Conservation (phyloP, 495 filamentous ascomycete genomes). For the Trichocladium antarcticum region DNA sequence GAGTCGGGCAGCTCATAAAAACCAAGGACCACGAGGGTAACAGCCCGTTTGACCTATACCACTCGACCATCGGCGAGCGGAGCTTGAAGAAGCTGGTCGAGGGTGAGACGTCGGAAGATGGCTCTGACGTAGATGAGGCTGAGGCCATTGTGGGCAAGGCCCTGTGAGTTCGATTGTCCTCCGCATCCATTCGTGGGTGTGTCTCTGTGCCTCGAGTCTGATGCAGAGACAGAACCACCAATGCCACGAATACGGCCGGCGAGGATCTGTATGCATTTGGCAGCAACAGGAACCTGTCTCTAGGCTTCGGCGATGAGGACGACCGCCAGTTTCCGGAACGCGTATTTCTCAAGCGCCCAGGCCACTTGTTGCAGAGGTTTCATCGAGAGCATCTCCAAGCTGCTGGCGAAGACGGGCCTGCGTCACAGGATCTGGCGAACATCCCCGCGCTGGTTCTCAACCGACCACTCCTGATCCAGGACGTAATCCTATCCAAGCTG, state of each 20-base stretch:
- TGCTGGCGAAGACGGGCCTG: slow-evolving; percentile 18
- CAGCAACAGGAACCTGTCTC: slow-evolving; percentile 85
- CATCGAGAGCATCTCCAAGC: slow-evolving; percentile 47
- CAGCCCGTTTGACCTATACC: slow-evolving; percentile 87
- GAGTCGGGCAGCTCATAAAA: slow-evolving; percentile 63
- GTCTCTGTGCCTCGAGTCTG: slow-evolving; percentile 1
- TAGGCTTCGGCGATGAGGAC: slow-evolving; percentile 87
- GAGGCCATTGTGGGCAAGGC: slow-evolving; percentile 15
- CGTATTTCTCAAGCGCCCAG: slow-evolving; percentile 64
- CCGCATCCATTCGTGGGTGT: background rate
- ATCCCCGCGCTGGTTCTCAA: slow-evolving; percentile 60
- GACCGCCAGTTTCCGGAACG: slow-evolving; percentile 89
- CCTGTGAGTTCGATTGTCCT: slow-evolving; percentile 11
- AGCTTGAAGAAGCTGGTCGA: slow-evolving; percentile 25
- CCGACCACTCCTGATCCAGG: slow-evolving; percentile 58
- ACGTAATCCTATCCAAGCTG: slow-evolving; percentile 78
- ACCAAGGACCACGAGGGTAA: slow-evolving; percentile 92
- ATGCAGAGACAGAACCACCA: background rate
- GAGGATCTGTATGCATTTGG: slow-evolving; percentile 90
- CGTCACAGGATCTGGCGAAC: slow-evolving; percentile 32
- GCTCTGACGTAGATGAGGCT: slow-evolving; percentile 33
- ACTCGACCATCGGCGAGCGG: slow-evolving; percentile 61
- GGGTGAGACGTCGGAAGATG: slow-evolving; percentile 25
- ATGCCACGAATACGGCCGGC: slow-evolving; percentile 29
- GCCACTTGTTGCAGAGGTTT: slow-evolving; percentile 61